Base-by-base conservation (phyloP, 2,329 filamentous ascomycete genomes). In the Cordyceps javanica region DNA sequence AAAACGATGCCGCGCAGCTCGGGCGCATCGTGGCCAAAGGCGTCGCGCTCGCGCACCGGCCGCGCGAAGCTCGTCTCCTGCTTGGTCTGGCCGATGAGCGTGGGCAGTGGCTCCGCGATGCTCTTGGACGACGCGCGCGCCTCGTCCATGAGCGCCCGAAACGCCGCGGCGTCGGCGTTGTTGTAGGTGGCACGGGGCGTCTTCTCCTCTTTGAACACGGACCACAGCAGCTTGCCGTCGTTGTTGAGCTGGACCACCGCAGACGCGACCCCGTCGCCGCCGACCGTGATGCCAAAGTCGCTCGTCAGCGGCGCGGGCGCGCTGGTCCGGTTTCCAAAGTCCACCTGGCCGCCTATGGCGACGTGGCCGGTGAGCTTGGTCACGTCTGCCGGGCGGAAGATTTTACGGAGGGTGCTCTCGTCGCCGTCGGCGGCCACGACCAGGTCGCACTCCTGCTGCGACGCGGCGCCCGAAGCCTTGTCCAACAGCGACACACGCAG, bases 401-500 rank as follows among this genome's bases (percentile, higher is more conserved):
- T 57, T 3, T 62, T 61, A 38, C 75, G 64, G 10, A 76, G 64
- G 60, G 68, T 71, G 62, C 72, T 75, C 32, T 64, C 66, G 3
- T 70, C 66, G 1, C 75, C 75, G 62, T 77, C 75, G 1, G 74
- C 73, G 7, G 69, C 73, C 39, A 77, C 63, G 3, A 77, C 63
- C 14, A 77, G 46, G 60, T 76, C 73, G 58, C 71, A 72, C 26
- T 53, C 52, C 30, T 32, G 39, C 9, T 46, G 30, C 21, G 46
- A 46, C 8, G 25, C 26, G 25, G 50, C 25, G 34, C 50, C 45
- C 19, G 19, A 28, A 10, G 16, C 23, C 49, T 48, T 25, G 30
- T 48, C 42, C 10, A 28, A 23, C 10, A 59, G 48, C 11, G 52
- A 52, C 9, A 59, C 58, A 21, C 46, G 46, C 13, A 59, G 19